Base-by-base conservation (phyloP, 2,329 filamentous ascomycete species). In the Corniculantispora saksenae region DNA sequence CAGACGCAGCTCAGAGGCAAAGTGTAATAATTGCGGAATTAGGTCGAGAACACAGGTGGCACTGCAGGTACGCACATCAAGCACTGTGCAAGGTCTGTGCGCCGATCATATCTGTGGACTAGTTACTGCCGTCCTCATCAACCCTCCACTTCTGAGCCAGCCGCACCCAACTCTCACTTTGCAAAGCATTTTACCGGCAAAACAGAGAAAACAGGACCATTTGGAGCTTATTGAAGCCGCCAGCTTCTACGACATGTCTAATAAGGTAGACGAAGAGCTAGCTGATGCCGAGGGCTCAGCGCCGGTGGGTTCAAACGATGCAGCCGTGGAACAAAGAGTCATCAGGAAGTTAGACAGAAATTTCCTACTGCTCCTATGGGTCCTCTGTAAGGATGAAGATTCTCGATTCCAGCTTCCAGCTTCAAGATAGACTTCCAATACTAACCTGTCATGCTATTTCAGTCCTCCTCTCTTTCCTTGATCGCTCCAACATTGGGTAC, bases 401-500 rank as follows among this genome's bases (percentile, higher is more conserved):
- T n/a, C n/a, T n/a, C n/a, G 4, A 27, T 17, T 17, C 5, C 32
- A 32, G 32, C 25, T 27, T 7, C n/a, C 4, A 29, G 25, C 8
- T 29, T 29, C 17, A 54, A n/a, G n/a, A 32, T 32, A 10, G 32
- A 5, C 32, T 17, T 5, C 25, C 10, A 7, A 10, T 17, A 17
- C 53, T 63, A 9, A 57, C 6, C 1, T 25, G 17, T 10, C 43
- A 3, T 40, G 5, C 1, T 12, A 3, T 19, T 17, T 19, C 38
- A 65, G 63, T 65, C 29, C 57, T 65, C 6, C 63, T 65, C 6
- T 45, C 63, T 3, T 65, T 65, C 19, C 40, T 65, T 13, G 63
- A 65, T 61, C 63, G 63, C 15, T 65, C 63, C 10, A 65, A 65
- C 10, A 65, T 65, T 23, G 63, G 63, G 63, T 65, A 12, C 53